These are phyloP conservation scores for Crithidia sp. DNA, from an alignment of 208 protist genomes.

Conservation along the genomic window DNA sequence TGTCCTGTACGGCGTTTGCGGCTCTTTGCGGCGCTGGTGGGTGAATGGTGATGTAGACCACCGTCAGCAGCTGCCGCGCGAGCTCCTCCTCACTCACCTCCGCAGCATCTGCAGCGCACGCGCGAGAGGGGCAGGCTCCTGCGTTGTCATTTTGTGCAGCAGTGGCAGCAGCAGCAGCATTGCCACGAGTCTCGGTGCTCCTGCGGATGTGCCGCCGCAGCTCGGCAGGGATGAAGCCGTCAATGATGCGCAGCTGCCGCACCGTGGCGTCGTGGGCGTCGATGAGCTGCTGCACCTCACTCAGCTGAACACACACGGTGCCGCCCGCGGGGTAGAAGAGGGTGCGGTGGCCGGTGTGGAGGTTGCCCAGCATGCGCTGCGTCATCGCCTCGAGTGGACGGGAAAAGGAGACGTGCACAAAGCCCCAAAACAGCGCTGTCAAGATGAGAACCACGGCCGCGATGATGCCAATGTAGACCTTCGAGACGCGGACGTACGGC, in stretches of 20 bases:
- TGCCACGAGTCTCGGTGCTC: too few species aligned
- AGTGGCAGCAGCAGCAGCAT: not conserved
- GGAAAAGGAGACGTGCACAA: slow-evolving; percentile 8
- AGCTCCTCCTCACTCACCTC: too few species aligned
- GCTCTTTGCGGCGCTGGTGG: not conserved
- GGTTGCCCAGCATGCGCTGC: not conserved
- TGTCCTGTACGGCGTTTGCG: not conserved
- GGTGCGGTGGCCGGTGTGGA: not conserved
- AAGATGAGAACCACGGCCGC: slow-evolving; percentile 1
- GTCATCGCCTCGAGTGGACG: slow-evolving; percentile 8
- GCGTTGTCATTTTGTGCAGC: not conserved
- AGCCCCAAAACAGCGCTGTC: slow-evolving; percentile 4
- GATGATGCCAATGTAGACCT: not conserved
- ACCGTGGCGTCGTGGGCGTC: slow-evolving; percentile 15
- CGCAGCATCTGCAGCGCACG: too few species aligned
- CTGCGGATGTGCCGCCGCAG: not conserved
- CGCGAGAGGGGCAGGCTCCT: not conserved
- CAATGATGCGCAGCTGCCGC: slow-evolving; percentile 14
- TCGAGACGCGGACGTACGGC: not conserved
- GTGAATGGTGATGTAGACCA: slow-evolving; percentile 12
- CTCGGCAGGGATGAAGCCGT: slow-evolving; percentile 20
- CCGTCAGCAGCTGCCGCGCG: not conserved
- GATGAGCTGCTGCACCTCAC: slow-evolving; percentile 11
- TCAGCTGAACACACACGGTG: not conserved
- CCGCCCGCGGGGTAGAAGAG: not conserved